Conservation (phyloP, 805 yeast species). For the Pichia kluyveri region DNA sequence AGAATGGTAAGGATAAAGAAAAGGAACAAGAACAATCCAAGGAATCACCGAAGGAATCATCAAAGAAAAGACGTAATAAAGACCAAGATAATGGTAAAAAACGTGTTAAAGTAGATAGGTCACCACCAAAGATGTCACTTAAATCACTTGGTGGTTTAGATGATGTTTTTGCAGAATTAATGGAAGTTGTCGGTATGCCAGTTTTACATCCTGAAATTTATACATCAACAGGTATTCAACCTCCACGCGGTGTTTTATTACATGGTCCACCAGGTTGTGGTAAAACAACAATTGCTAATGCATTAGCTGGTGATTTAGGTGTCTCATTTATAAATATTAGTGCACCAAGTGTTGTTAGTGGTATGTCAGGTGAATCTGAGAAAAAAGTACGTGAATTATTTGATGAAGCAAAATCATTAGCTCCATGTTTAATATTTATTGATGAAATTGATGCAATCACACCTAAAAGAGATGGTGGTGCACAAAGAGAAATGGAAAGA, state of each 20-base stretch:
- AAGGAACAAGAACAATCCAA: not conserved
- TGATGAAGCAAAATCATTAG: slow-evolving; percentile 82
- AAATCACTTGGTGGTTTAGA: slow-evolving; percentile 86
- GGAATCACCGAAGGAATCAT: slow-evolving; percentile 1
- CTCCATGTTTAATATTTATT: slow-evolving; percentile 88
- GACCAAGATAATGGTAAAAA: slow-evolving; percentile 31
- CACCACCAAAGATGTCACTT: slow-evolving; percentile 61
- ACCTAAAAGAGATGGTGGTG: slow-evolving; percentile 96
- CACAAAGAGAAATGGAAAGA: slow-evolving; percentile 98
- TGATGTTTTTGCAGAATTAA: slow-evolving; percentile 70
- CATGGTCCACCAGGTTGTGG: slow-evolving; percentile 99
- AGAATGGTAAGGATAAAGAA: not conserved
- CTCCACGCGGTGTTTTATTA: slow-evolving; percentile 86
- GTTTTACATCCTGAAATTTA: slow-evolving; percentile 91
- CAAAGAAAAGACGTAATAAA: slow-evolving; percentile 29
- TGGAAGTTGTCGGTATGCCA: slow-evolving; percentile 89
- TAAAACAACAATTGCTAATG: slow-evolving; percentile 92
- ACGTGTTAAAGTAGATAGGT: slow-evolving; percentile 38
- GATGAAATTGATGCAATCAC: slow-evolving; percentile 98
- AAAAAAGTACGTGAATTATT: slow-evolving; percentile 87
- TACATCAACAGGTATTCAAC: slow-evolving; percentile 80
- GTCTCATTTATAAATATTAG: slow-evolving; percentile 88
- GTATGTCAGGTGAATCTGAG: slow-evolving; percentile 99
- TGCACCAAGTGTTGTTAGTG: slow-evolving; percentile 94
- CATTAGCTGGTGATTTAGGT: slow-evolving; percentile 87